A percentile compares a stretch with the other conserved stretches of the same genome.
phyloP scores from a whole-genome alignment of 192 early-diverging fungal genomes.

The Rhizophagus clarus region DNA sequence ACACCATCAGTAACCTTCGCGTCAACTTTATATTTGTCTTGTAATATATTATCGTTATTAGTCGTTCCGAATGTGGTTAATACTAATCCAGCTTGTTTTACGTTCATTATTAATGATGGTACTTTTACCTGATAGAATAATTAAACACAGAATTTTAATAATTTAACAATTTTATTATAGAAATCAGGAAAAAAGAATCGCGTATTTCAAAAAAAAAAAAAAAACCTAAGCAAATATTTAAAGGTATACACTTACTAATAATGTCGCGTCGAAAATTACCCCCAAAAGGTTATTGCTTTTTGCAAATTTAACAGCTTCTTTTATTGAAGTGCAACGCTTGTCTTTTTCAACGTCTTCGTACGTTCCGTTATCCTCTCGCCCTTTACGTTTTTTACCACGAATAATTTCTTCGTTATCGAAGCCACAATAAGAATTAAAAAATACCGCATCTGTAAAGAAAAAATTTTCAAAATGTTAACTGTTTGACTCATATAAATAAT shows the following conservation, averaged over 20 bases:
- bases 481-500: neutral
- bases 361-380: neutral
- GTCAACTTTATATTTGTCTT: conserved; percentile 87
- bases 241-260: conserved; percentile 64
- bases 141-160: conserved; percentile 2
- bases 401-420: conserved; percentile 51
- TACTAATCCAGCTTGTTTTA: conserved; percentile 92
- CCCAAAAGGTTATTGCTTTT: conserved; percentile 92
- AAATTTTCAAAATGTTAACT: neutral
- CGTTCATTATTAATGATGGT: conserved; percentile 85
- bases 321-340: conserved; percentile 68
- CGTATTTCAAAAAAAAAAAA: neutral
- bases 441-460: conserved; percentile 74
- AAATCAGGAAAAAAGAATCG: neutral
- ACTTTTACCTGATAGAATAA: conserved; percentile 73
- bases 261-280: conserved; percentile 86
- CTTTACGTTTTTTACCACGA: conserved; percentile 38
- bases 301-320: conserved; percentile 93
- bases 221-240: neutral
- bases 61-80: conserved; percentile 86
- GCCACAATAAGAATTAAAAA: conserved; percentile 87
- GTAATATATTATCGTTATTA: conserved; percentile 70
- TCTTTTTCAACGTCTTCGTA: conserved; percentile 47
- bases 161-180: neutral
- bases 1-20: conserved; percentile 79